A percentile compares a stretch with the other conserved stretches of the same genome.
phyloP scores from a whole-genome alignment of 805 yeast species.

The Candida taoyuanica region DNA sequence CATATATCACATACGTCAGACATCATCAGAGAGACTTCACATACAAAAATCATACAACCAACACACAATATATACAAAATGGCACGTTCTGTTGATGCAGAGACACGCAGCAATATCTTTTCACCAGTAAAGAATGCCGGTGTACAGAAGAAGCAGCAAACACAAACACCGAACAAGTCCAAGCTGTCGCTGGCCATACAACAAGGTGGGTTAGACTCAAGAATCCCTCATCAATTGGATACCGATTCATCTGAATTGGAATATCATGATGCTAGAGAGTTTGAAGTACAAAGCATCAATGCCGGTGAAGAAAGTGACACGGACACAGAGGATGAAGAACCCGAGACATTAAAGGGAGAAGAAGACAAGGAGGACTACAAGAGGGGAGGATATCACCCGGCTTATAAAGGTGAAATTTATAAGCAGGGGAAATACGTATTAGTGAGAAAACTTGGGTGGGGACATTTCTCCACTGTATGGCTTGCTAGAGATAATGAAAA shows the following conservation, averaged over 20 bases:
- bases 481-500: conserved; percentile 61
- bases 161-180: conserved; percentile 9
- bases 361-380: conserved; percentile 83
- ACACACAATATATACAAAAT: conserved; percentile 2
- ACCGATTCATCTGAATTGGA: not conserved
- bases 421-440: conserved; percentile 71
- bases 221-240: not conserved
- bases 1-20: too few relatives aligned
- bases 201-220: conserved; percentile 4
- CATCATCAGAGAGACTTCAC: too few relatives aligned
- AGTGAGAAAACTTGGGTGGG: conserved; percentile 96
- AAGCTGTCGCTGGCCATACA: conserved; percentile 23
- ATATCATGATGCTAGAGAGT: conserved; percentile 5
- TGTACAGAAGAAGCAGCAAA: not conserved
- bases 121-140: conserved; percentile 10
- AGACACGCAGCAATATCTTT: conserved; percentile 11
- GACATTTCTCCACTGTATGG: conserved; percentile 97
- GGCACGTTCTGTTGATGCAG: conserved; percentile 15
- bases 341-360: conserved; percentile 55
- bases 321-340: conserved; percentile 24
- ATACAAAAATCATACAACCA: not conserved
- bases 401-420: conserved; percentile 79
- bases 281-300: conserved; percentile 4
- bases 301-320: conserved; percentile 7
- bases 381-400: conserved; percentile 96